Percentiles rank a stretch among this genome's conserved stretches.
phyloP scores from a whole-genome alignment of 1,284 basidiomycete genomes.

The Peniophora sp. region DNA sequence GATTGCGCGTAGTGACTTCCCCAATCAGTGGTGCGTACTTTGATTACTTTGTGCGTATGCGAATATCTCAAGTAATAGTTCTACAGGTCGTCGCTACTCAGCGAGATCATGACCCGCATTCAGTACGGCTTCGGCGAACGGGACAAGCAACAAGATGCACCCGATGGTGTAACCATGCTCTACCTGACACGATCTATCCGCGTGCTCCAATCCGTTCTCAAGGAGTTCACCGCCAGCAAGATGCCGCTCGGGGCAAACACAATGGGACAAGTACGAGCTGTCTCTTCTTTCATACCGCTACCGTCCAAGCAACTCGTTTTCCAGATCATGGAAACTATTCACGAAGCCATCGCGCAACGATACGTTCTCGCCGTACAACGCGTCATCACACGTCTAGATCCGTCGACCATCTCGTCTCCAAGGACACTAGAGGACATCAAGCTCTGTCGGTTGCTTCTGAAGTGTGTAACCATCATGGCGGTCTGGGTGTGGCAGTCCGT shows the following conservation, averaged over 20 bases:
- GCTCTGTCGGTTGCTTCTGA: conserved; percentile 61
- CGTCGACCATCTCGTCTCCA: conserved; percentile 26
- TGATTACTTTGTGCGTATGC: conserved; percentile 14
- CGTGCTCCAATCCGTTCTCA: conserved; percentile 54
- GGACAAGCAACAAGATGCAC: background rate
- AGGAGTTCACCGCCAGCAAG: conserved; percentile 61
- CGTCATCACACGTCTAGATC: conserved; percentile 28
- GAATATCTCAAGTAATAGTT: too few relatives aligned
- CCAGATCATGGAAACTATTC: conserved; percentile 50
- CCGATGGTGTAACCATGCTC: background rate
- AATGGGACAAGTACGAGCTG: conserved; percentile 45
- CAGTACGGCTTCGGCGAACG: background rate
- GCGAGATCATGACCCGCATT: background rate
- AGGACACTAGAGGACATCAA: conserved; percentile 41
- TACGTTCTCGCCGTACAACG: conserved; percentile 47
- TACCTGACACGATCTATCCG: conserved; percentile 39
- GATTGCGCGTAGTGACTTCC: conserved; percentile 67
- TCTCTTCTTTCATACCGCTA: background rate
- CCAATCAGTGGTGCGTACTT: conserved; percentile 45
- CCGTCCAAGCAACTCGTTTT: background rate
- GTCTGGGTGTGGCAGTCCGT: conserved; percentile 58
- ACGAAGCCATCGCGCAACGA: conserved; percentile 43
- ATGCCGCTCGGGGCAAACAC: conserved; percentile 56
- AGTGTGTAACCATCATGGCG: conserved; percentile 58
- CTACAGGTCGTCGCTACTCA: background rate